Percentiles rank a stretch among this genome's conserved stretches.
phyloP scores from a whole-genome alignment of 257 asterid species.

The Leonotis leonurus region DNA sequence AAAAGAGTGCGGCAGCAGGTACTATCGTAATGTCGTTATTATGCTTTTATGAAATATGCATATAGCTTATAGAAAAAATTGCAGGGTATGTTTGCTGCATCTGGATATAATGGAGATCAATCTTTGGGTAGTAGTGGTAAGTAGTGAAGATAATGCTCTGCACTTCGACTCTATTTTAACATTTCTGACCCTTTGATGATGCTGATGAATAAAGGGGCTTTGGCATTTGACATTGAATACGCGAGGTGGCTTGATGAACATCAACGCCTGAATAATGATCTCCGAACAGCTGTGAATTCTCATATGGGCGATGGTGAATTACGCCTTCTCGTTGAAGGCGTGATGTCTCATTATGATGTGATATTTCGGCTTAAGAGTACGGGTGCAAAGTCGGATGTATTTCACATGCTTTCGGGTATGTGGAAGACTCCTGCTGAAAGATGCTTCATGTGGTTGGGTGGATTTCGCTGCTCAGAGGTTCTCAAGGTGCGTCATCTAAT shows the following conservation, averaged over 20 bases:
- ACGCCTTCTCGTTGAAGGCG: constrained; percentile 60
- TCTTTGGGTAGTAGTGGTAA: constrained; percentile 54
- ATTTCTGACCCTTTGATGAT: not conserved
- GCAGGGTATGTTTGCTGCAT: constrained; percentile 40
- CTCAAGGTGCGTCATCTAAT: constrained; percentile 55
- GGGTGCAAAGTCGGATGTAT: constrained; percentile 68
- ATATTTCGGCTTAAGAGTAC: constrained; percentile 55
- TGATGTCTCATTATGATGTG: constrained; percentile 78
- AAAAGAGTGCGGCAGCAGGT: constrained; percentile 86
- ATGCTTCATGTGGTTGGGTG: constrained; percentile 98
- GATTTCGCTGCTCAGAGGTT: constrained; percentile 81
- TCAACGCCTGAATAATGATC: constrained; percentile 48
- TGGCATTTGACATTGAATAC: constrained; percentile 78
- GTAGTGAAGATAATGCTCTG: constrained; percentile 15
- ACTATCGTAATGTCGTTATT: not conserved
- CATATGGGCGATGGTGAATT: constrained; percentile 53
- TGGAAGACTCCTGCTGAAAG: constrained; percentile 93
- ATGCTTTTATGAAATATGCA: not conserved
- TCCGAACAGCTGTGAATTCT: constrained; percentile 65
- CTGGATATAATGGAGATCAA: constrained; percentile 45
- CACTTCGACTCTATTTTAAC: not conserved
- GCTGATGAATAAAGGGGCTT: constrained; percentile 37
- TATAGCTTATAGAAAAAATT: not conserved
- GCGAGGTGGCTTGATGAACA: constrained; percentile 86
- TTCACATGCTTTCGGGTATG: constrained; percentile 93